Conservation (phyloP, 129 eudicot genomes). For the Arctium lappa region DNA sequence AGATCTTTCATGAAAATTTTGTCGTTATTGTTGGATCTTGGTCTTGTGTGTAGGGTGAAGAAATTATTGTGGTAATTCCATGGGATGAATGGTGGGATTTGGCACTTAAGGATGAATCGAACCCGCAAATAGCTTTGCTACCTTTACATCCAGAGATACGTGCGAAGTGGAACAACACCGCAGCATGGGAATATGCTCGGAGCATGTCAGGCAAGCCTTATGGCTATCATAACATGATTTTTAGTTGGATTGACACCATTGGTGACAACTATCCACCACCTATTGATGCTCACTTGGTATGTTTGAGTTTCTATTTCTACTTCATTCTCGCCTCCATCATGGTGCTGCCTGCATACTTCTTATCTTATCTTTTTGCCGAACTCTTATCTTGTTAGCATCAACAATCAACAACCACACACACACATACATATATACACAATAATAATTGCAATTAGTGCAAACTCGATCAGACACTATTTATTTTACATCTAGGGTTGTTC, state of each 20-base stretch:
- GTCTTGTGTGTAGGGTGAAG: constrained; percentile 72
- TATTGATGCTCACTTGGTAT: constrained; percentile 99
- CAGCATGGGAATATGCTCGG: constrained; percentile 96
- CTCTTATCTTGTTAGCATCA: not conserved
- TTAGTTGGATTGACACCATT: constrained; percentile 98
- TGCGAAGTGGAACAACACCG: constrained; percentile 74
- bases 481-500: too few relatives aligned
- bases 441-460: not conserved
- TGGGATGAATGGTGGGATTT: constrained; percentile 99
- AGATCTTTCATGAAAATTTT: not conserved
- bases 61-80: constrained; percentile 82
- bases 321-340: not conserved
- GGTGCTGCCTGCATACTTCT: not conserved
- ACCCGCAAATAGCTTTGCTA: constrained; percentile 91
- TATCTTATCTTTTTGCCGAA: not conserved
- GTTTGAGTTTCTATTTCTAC: not conserved
- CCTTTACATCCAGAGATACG: constrained; percentile 94
- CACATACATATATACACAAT: not conserved
- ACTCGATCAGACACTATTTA: too few relatives aligned
- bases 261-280: constrained; percentile 98
- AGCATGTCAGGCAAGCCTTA: constrained; percentile 96
- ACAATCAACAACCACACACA: not conserved
- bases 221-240: constrained; percentile 99
- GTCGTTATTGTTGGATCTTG: constrained; percentile 4
- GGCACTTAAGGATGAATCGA: constrained; percentile 89